Base-by-base conservation (phyloP, 73 alveolate genomes). In the Paramecium biaurelia region DNA sequence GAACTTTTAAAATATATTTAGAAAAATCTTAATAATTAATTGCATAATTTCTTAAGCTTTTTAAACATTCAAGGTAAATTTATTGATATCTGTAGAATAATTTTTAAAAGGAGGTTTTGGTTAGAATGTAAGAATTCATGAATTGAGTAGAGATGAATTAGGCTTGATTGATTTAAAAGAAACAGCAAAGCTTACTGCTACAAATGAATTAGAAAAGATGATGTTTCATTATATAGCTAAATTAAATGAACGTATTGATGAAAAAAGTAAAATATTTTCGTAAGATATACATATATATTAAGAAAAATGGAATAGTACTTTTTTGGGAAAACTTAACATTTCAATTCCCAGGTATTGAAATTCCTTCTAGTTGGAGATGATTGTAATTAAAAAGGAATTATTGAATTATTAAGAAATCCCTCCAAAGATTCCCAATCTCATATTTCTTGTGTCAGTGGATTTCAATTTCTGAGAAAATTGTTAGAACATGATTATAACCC, bases 221-320 rank as follows among this genome's bases (percentile, higher is more conserved):
- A 12, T 42, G 0, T 41, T 42, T 30, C 90, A 79, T 41, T 79
- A 79, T 41, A 79, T 79, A 10, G 32, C 9, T 20, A 79, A 79
- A 45, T 23, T 79, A 34, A 79, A 79, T 45, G 47, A 79, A 1
- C 7, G 43, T 6, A 9, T 14, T 2, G 90, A 79, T 42, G 72
- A 45, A 42, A 79, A 57, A 79, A 45, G 90, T 21, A 79, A 38
- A 79, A 79, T 45, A 42, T 79, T 42, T 79, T 79, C 7, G 90
- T 79, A 79, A 20, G 20, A 35, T 41, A 12, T 10, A 23, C 2
- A n/a, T 79, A 43, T 2, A 2, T 28, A 32, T 14, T 1, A 43
- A 79, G 90, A 42, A 38, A 45, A 79, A 79, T 79, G 90, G 90
- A 79, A 32, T 8, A 79, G n/a, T 79, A 79, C 45, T 79, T 79